Evolutionary conservation across 306 rosid species (phyloP), one percentile per base, ranked within the genome.

Genomic region (Echinosophora koreensis): DNA sequence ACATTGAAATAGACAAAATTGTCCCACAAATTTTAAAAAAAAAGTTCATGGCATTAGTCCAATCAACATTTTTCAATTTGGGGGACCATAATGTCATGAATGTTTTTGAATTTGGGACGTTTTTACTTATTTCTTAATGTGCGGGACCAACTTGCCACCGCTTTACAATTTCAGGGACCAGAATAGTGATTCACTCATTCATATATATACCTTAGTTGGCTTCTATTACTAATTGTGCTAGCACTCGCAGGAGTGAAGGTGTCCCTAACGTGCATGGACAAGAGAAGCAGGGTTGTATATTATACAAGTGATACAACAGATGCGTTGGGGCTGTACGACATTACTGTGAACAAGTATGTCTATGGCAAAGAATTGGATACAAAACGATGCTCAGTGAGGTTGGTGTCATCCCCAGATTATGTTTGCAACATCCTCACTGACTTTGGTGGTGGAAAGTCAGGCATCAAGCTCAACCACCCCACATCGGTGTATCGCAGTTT

Each of bases 271-370:
- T 94, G 97, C 74, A 66, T 87, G 89, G 98, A 94, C 58, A 80
- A 79, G 68, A 90, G 96, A 76, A 77, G 79, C 47, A 83, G 84
- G 71, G 89, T 86, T 35, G 77, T 89, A 62, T 83, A 83, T 58
- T 91, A 94, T 32, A 81, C 84, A 37, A 88, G 98, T 27, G 97
- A 94, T 63, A n/a, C 71, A n/a, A 89, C 96, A 0, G 98, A 94
- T 44, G 84, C 80, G 35, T 56, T 35, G 15, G 98, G 98, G 27
- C 86, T 84, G 22, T 94, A 83, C 37, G 87, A 91, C 41, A 17
- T 94, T 5, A 18, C 3, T 6, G 83, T 89, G 47, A 60, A 76
- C 17, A 81, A 79, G 69, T 38, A 16, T 50, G 39, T 81, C 8
- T 13, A 69, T 5, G 91, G 91, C 52, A 90, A 88, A 66, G 76